Percentiles rank a stretch among this genome's conserved stretches.
phyloP scores from a whole-genome alignment of 2,329 filamentous ascomycete species.

The Periconia digitata region DNA sequence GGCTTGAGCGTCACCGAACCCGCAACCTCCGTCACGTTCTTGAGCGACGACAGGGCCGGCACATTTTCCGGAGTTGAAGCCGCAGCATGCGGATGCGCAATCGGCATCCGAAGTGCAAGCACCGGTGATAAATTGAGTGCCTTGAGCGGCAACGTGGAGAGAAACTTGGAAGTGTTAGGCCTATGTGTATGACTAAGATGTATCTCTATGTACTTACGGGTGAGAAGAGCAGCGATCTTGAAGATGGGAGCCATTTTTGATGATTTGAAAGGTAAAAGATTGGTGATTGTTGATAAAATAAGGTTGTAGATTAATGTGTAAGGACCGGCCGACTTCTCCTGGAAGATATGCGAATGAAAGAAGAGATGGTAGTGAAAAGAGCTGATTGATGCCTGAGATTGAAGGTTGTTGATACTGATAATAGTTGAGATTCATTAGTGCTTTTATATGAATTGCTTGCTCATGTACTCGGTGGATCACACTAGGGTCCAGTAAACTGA shows the following conservation, averaged over 20 bases:
- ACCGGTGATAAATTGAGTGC: slow-evolving; percentile 45
- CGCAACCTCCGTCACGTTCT: slow-evolving; percentile 34
- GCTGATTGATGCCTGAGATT: slow-evolving; percentile 2
- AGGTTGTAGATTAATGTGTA: slow-evolving; percentile 2
- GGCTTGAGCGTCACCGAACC: slow-evolving; percentile 27
- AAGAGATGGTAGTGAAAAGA: slow-evolving; percentile 3
- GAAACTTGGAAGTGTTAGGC: slow-evolving; percentile 19
- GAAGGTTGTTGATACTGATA: slow-evolving; percentile 8
- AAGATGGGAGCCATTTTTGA: slow-evolving; percentile 30
- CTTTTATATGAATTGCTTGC: slow-evolving; percentile 18
- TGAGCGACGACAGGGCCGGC: slow-evolving; percentile 32
- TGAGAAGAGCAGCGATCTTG: slow-evolving; percentile 26
- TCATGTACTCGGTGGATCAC: slow-evolving; percentile 8
- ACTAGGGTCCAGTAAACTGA: slow-evolving; percentile 12
- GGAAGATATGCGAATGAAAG: slow-evolving; percentile 16
- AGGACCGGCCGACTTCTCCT: slow-evolving; percentile 21
- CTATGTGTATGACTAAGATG: not conserved
- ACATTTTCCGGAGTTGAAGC: slow-evolving; percentile 37
- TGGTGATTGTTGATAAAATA: not conserved
- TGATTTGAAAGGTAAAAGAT: not conserved
- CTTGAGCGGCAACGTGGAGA: slow-evolving; percentile 29
- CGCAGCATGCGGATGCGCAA: slow-evolving; percentile 43
- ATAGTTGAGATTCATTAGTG: slow-evolving; percentile 1
- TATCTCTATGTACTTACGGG: slow-evolving; percentile 14
- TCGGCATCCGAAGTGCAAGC: slow-evolving; percentile 41